A percentile compares a stretch with the other conserved stretches of the same genome.
These are phyloP conservation scores for Malbranchea zuffiana DNA, from an alignment of 2,329 filamentous ascomycete species.

Conservation along the genomic window DNA sequence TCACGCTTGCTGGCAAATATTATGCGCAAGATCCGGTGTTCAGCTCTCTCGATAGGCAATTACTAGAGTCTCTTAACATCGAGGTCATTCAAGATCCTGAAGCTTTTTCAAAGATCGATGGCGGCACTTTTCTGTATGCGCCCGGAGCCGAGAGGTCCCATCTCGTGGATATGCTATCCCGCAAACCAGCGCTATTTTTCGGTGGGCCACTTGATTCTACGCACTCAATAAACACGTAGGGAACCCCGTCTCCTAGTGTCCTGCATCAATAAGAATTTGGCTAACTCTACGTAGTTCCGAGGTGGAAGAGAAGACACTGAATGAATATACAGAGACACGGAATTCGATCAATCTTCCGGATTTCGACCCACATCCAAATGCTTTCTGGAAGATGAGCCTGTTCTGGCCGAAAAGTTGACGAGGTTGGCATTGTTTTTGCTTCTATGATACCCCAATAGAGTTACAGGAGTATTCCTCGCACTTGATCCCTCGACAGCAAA, in stretches of 20 bases:
- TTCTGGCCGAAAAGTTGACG: slow-evolving; percentile 18
- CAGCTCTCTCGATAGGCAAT: slow-evolving; percentile 30
- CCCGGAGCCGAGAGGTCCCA: slow-evolving; percentile 45
- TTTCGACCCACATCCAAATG: slow-evolving; percentile 26
- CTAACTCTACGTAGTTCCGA: too few species aligned
- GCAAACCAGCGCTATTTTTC: slow-evolving; percentile 45
- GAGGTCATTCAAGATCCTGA: slow-evolving; percentile 38
- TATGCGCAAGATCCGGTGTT: slow-evolving; percentile 49
- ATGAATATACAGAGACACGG: slow-evolving; percentile 1
- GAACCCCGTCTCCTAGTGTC: not conserved
- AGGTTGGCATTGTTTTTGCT: too few species aligned
- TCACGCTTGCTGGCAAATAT: slow-evolving; percentile 31
- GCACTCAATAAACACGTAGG: not conserved
- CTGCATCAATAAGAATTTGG: too few species aligned
- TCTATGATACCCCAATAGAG: not conserved
- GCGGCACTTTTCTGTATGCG: slow-evolving; percentile 47
- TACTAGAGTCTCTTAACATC: slow-evolving; percentile 29
- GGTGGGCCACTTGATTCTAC: slow-evolving; percentile 37
- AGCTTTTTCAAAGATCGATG: slow-evolving; percentile 43
- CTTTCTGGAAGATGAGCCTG: slow-evolving; percentile 30
- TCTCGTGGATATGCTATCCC: slow-evolving; percentile 42
- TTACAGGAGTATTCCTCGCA: not conserved
- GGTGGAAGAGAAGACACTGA: slow-evolving; percentile 17
- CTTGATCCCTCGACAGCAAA: not conserved
- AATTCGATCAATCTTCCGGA: slow-evolving; percentile 21